Conservation (phyloP, 164 flowering plant species). For the Protea cynaroides region DNA sequence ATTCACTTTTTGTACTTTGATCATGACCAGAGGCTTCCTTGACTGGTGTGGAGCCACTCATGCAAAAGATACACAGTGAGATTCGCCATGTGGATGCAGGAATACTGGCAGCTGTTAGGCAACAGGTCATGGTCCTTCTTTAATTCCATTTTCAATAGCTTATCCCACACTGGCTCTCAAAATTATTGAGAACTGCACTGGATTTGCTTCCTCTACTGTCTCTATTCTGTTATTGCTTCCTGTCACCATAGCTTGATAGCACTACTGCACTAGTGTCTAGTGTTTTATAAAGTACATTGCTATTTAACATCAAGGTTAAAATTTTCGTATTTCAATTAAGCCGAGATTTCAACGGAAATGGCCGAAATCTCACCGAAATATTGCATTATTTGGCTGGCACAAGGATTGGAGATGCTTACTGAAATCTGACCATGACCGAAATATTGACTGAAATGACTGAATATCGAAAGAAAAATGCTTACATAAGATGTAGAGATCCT, state of each 20-base stretch:
- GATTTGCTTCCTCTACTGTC: not conserved
- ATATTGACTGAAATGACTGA: too few relatives aligned
- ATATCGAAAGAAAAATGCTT: too few relatives aligned
- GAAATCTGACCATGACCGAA: too few relatives aligned
- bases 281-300: not conserved
- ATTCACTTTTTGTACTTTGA: not conserved
- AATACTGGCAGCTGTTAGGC: slow-evolving; percentile 91
- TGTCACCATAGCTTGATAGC: not conserved
- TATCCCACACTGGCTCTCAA: not conserved
- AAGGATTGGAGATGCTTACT: too few relatives aligned
- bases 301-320: not conserved
- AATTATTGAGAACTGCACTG: not conserved
- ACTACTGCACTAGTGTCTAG: not conserved
- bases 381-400: too few relatives aligned
- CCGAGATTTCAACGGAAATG: too few relatives aligned
- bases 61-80: slow-evolving; percentile 92
- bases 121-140: slow-evolving; percentile 50
- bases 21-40: slow-evolving; percentile 73
- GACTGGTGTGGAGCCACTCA: slow-evolving; percentile 97
- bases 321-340: too few relatives aligned
- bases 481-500: too few relatives aligned
- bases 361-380: too few relatives aligned
- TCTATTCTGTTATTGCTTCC: too few relatives aligned
- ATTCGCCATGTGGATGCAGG: slow-evolving; percentile 87
- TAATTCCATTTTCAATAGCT: not conserved